Evolutionary conservation across 139 green algal species (phyloP), one percentile per base, ranked within the genome.

Genomic region (Marvania coccoides): DNA sequence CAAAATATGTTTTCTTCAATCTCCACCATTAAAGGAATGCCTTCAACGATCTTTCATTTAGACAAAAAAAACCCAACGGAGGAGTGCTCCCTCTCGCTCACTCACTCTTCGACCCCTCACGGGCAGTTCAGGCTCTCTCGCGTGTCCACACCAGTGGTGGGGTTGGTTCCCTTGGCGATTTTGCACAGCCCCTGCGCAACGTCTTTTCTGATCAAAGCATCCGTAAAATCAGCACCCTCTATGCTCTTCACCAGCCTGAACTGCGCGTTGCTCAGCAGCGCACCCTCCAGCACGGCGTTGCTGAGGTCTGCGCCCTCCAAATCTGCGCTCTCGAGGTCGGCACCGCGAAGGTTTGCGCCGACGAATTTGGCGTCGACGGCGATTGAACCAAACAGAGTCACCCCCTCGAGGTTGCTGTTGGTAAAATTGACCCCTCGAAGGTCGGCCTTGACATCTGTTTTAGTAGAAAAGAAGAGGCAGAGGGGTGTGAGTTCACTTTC

Each of bases 291-390:
- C 6, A 90, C 47, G 4, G 88, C 89, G 61, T 90, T 46, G 0
- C 61, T 82, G 53, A 95, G 83, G 73, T 95, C 88, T 4, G 79
- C 79, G 14, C 74, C 73, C 74, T 92, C 85, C 45, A 90, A 79
- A 69, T 91, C 80, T 4, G 69, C 68, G 35, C 58, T 67, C 65
- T 92, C 88, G 47, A 95, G 58, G 67, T 95, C 88, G 2, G 86
- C 87, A 10, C 67, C 65, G 14, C 64, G 72, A 56, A 95, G 70
- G 61, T 90, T 80, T 23, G 88, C 81, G 1, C 84, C 85, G 1
- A 42, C 53, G 54, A 95, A 95, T 33, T 79, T 83, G 37, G 88
- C 77, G 29, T 70, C 65, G 38, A 86, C 76, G 58, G 74, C 68
- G 24, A 90, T 69, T 1, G 71, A 61, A 30, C 79, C 83, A 78